Base-by-base conservation (phyloP, 371 early-diverging fungal genomes). In the Mycotypha africana region DNA sequence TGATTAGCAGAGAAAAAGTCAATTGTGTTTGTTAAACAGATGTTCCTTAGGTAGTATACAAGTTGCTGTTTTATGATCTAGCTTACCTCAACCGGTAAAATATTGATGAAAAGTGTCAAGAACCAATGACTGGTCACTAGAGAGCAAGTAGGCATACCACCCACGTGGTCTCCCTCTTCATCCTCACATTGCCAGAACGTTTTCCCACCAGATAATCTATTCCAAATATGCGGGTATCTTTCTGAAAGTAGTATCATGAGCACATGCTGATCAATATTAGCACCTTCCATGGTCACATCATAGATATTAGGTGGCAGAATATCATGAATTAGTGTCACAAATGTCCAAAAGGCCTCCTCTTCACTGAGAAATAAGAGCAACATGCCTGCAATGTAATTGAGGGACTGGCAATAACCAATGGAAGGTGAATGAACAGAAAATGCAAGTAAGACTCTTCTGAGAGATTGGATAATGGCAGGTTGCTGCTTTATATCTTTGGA, bases 381-480 rank as follows among this genome's bases (percentile, higher is more conserved):
- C 49, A 89, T 63, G n/a, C 88, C 93, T 6, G 75, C 91, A 47
- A 93, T 78, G 41, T 86, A 91, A 50, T 90, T 93, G 49, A 93
- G 79, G 3, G 87, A 82, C 49, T 93, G 93, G 61, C 89, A 88
- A 61, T 92, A 92, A 4, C 93, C 93, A 38, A 91, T 86, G n/a
- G 77, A 54, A 15, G 84, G 79, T 7, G 70, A 64, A 45, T 79
- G 76, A 12, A 82, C 28, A 19, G 79, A 74, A 43, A 89, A 90
- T 0, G 89, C 85, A 7, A 82, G 67, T 0, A 92, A 67, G 0
- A 92, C 70, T 3, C 86, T 71, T 16, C 87, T 65, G 14, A 92
- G 49, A 0, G 89, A 78, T 32, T 74, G 65, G 28, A 92, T 74
- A 5, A 76, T 78, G 2, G 30, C 8, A 11, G 81, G 74, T 19